Conservation (phyloP, 805 yeast genomes). For the Yarrowia sp. region DNA sequence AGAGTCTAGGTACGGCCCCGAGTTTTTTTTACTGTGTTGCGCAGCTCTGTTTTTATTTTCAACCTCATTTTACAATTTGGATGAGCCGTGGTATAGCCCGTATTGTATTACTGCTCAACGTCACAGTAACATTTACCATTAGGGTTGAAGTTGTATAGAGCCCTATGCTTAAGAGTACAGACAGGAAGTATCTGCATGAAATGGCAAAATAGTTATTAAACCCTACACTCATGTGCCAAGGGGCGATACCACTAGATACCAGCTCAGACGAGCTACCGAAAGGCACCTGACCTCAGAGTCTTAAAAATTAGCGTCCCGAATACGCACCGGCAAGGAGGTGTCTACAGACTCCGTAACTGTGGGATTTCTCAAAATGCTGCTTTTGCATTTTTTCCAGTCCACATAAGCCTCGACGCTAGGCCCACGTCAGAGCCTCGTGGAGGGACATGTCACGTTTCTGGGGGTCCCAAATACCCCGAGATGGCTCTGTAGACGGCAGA, state of each 20-base stretch:
- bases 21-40: neutral
- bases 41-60: no score
- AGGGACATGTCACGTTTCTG: neutral
- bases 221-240: neutral
- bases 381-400: neutral
- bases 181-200: no score
- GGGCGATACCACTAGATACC: neutral
- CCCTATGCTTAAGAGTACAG: no score
- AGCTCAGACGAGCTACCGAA: no score
- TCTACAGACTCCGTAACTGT: no score
- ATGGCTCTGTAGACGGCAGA: neutral
- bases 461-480: neutral
- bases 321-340: neutral
- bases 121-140: neutral
- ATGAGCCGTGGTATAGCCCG: no score
- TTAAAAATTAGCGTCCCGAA: neutral
- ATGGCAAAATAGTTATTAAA: neutral
- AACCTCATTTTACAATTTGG: no score
- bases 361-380: no score
- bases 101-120: neutral
- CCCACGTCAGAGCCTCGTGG: neutral
- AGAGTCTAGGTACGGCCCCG: no score
- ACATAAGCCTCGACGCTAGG: neutral
- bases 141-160: neutral
- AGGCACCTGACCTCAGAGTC: neutral